Evolutionary conservation across 805 yeast genomes (phyloP).

Genomic region (Candida ortonii): DNA sequence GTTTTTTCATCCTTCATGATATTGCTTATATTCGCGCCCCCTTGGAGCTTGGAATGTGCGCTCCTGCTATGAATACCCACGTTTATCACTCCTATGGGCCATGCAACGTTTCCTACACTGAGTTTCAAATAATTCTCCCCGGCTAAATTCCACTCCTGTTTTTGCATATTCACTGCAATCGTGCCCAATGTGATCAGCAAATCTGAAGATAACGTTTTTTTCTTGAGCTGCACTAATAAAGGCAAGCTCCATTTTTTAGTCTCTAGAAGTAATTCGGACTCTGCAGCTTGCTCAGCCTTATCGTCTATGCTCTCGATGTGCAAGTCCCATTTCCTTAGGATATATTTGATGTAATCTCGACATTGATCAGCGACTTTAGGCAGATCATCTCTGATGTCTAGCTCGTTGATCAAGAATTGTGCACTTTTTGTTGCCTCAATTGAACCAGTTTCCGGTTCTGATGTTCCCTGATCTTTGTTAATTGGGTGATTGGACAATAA

Average conservation of each 20-base stretch:
- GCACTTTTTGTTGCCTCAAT: no score
- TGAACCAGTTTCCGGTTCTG: no score
- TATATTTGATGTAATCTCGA: conserved; percentile 44
- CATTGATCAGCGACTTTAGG: conserved; percentile 38
- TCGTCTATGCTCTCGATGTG: conserved; percentile 9
- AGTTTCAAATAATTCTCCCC: conserved; percentile 69
- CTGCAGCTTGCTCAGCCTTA: conserved; percentile 14
- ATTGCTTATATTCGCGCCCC: conserved; percentile 47
- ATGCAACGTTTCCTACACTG: conserved; percentile 83
- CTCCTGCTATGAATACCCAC: conserved; percentile 79
- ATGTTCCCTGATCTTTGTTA: no score
- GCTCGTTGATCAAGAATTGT: conserved; percentile 17
- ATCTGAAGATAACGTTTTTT: conserved; percentile 36
- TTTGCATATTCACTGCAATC: conserved; percentile 59
- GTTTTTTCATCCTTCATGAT: conserved; percentile 78
- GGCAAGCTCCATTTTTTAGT: conserved; percentile 52
- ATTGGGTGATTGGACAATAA: no score
- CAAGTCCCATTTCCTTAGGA: conserved; percentile 41
- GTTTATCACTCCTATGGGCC: conserved; percentile 85
- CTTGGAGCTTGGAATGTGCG: conserved; percentile 53
- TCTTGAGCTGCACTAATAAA: conserved; percentile 51
- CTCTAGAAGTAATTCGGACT: conserved; percentile 35
- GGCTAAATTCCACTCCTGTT: conserved; percentile 47
- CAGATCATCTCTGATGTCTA: conserved; percentile 34
- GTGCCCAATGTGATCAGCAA: conserved; percentile 56